Base-by-base conservation (phyloP, 2,329 filamentous ascomycete genomes). In the Fusarium albidum region DNA sequence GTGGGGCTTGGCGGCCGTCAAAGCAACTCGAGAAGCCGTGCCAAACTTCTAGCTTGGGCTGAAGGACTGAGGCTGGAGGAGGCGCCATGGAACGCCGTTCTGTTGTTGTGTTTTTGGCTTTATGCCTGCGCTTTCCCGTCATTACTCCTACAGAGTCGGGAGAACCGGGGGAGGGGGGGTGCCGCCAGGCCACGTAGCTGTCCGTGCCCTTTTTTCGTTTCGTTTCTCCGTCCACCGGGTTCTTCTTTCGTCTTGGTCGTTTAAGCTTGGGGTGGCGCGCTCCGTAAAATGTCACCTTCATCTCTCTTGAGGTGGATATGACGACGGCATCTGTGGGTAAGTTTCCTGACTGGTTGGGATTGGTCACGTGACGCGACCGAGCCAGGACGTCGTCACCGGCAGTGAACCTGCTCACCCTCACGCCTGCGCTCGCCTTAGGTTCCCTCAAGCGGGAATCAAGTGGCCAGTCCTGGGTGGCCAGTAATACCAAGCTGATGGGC, bases 11-110 rank as follows among this genome's bases (percentile, higher is more conserved):
- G 34, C 31, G 41, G 41, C 45, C 46, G 35, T 61, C 54, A 44
- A 62, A 56, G 44, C 54, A 59, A 47, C 54, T 45, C 55, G 40
- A 66, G 64, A 66, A 66, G 64, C 61, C 61, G 50, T 63, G 59
- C 57, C 56, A 63, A 54, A 49, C 50, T 66, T 66, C 63, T 65
- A 65, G 63, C 61, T 61, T 42, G 37, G 33, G 49, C 45, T 52
- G 52, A 43, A 57, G 54, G 57, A 34, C 52, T 57, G 35, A 43
- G 29, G 13, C 31, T 40, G 12, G 32, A n/a, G n/a, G n/a, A n/a
- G n/a, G 8, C 27, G 25, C 26, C 17, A 35, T 29, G 31, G 38
- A 47, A 28, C 47, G 38, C 41, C 38, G 47, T 33, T 45, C 53
- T 38, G 33, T 43, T 51, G 47, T 33, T 45, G 48, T 38, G 33